phyloP scores from a whole-genome alignment of 352 stramenopile genomes.

The Phytophthora sp. region DNA sequence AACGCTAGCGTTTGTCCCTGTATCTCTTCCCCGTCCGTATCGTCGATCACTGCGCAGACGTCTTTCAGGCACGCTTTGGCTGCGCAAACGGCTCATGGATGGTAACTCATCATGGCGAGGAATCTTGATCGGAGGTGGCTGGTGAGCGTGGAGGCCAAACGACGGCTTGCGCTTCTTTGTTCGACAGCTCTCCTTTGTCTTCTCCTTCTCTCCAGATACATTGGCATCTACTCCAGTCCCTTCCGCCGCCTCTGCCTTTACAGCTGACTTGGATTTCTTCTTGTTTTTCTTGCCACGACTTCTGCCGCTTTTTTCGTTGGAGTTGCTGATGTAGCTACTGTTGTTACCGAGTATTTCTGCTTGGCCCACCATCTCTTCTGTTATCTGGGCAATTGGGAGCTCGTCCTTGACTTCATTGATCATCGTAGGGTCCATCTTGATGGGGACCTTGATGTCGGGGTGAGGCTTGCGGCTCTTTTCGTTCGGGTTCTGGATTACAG shows the following conservation, averaged over 20 bases:
- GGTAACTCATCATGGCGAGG: slow-evolving; percentile 49
- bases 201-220: slow-evolving; percentile 5
- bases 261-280: slow-evolving; percentile 17
- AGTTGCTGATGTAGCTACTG: background rate
- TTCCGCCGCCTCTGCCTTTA: slow-evolving; percentile 10
- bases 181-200: background rate
- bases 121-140: slow-evolving; percentile 73
- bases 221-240: background rate
- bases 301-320: background rate
- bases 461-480: slow-evolving; percentile 86
- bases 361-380: slow-evolving; percentile 16
- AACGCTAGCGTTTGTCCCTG: background rate
- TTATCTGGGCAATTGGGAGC: slow-evolving; percentile 16
- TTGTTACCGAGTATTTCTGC: slow-evolving; percentile 2
- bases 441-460: slow-evolving; percentile 54
- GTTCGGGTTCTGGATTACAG: slow-evolving; percentile 87
- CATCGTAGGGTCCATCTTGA: slow-evolving; percentile 14
- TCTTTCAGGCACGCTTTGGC: slow-evolving; percentile 54
- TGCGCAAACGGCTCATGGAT: slow-evolving; percentile 38
- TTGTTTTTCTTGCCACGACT: slow-evolving; percentile 23
- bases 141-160: slow-evolving; percentile 28
- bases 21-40: slow-evolving; percentile 23
- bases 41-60: slow-evolving; percentile 30
- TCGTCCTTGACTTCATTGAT: slow-evolving; percentile 12
- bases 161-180: slow-evolving; percentile 44